Base-by-base conservation (phyloP, 352 stramenopile genomes). In the Globisporangium acanthophoron region DNA sequence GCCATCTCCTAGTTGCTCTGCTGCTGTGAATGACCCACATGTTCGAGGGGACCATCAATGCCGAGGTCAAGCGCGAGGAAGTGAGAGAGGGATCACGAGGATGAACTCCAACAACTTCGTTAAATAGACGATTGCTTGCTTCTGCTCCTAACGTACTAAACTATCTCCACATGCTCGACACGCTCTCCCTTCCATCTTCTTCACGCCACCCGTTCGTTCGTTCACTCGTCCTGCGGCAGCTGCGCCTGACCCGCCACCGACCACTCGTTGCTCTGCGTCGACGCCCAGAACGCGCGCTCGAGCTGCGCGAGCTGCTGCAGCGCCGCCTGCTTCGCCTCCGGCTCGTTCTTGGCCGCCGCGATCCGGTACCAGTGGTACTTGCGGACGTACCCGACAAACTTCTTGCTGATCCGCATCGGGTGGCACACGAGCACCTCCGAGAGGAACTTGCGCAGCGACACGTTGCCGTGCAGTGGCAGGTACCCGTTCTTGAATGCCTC, bases 401-500 rank as follows among this genome's bases (percentile, higher is more conserved):
- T 54, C 31, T 54, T 47, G 41, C 41, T 47, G 16, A 47, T 47
- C 15, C 41, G 41, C 41, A 47, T 47, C 6, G 41, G 41, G 41
- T 47, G 41, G 41, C 41, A 47, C 41, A 47, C 41, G 41, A 47
- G 41, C 41, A 47, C 41, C 41, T 47, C 41, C 16, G 41, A 47
- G 16, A 47, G 18, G 18, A 47, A 47, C 41, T 47, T 47, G 41
- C 41, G 41, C 41, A 47, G 39, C 18, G 77, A 76, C 35, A 90
- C 88, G 24, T 79, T 79, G 24, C 75, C 88, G 60, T 88, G 88
- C 27, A 91, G 82, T 0, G 81, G 81, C 43, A 91, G 48, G 44
- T 86, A 85, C 3, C 81, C 81, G 57, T 88, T 74, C 53, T 88
- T 76, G 51, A 91, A 91, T 0, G 75, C 76, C 45, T 89, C 77